These are phyloP conservation scores for Aspergillus hortae DNA, from an alignment of 2,329 filamentous ascomycete genomes.

Conservation along the genomic window DNA sequence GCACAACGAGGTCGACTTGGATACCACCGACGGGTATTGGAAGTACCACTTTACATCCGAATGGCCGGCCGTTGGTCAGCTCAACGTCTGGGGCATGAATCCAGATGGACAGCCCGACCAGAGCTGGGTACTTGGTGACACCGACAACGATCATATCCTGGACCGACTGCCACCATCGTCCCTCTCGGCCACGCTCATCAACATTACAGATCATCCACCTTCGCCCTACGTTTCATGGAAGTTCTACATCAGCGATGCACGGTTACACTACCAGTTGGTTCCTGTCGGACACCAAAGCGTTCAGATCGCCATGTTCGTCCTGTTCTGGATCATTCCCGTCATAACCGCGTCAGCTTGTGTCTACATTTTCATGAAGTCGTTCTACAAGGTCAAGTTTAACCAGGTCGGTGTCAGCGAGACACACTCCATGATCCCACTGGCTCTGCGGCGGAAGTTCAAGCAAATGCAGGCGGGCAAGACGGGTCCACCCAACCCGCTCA, in stretches of 20 bases:
- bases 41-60: conserved; percentile 59
- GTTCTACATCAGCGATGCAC: conserved; percentile 51
- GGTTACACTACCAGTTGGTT: neutral
- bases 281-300: neutral
- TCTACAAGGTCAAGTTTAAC: conserved; percentile 64
- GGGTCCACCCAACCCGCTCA: no score
- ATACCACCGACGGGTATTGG: conserved; percentile 50
- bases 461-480: conserved; percentile 1
- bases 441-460: conserved; percentile 35
- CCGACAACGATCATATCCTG: conserved; percentile 57
- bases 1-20: conserved; percentile 50
- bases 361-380: conserved; percentile 58
- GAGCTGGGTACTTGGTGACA: conserved; percentile 58
- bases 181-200: conserved; percentile 53
- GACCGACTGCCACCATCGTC: conserved; percentile 61
- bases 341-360: conserved; percentile 49
- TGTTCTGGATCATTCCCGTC: conserved; percentile 54
- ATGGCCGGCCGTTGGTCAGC: conserved; percentile 59
- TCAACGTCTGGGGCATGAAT: conserved; percentile 67
- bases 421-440: conserved; percentile 37
- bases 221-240: conserved; percentile 55
- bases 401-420: conserved; percentile 54
- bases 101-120: conserved; percentile 60
- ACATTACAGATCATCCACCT: conserved; percentile 55
- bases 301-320: conserved; percentile 54